Conservation (phyloP, 2,329 filamentous ascomycete genomes). For the Penicillium frequentans region DNA sequence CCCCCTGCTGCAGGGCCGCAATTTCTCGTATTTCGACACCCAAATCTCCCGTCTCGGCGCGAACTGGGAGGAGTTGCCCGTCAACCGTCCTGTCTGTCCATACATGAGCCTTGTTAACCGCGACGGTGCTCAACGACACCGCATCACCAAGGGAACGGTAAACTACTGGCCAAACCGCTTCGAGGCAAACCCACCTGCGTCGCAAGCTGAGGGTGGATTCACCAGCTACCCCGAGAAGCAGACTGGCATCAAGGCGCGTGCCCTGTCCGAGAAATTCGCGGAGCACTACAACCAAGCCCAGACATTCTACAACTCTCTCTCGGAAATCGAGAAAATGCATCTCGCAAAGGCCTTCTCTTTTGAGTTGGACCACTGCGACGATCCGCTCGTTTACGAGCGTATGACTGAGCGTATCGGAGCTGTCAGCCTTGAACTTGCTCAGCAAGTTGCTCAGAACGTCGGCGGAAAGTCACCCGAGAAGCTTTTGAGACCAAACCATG, state of each 20-base stretch:
- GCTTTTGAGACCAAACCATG: constrained; percentile 60
- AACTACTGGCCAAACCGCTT: constrained; percentile 82
- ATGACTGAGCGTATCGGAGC: constrained; percentile 68
- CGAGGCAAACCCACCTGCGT: constrained; percentile 63
- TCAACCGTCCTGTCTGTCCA: constrained; percentile 73
- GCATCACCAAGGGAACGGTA: constrained; percentile 69
- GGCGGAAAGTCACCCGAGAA: constrained; percentile 63
- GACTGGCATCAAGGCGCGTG: constrained; percentile 67
- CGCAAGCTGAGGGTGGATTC: constrained; percentile 64
- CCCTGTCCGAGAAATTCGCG: constrained; percentile 45
- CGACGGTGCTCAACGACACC: constrained; percentile 71
- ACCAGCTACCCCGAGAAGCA: constrained; percentile 66
- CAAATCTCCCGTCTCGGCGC: constrained; percentile 67
- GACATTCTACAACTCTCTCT: constrained; percentile 39
- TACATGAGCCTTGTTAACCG: constrained; percentile 76
- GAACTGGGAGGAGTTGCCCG: constrained; percentile 76
- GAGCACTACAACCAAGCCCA: constrained; percentile 41
- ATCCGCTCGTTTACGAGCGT: constrained; percentile 73
- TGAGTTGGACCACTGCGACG: constrained; percentile 61
- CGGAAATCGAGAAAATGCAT: constrained; percentile 36
- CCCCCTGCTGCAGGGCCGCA: constrained; percentile 71
- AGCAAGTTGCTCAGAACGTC: constrained; percentile 68
- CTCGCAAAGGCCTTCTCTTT: constrained; percentile 39
- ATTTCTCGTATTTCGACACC: constrained; percentile 57
- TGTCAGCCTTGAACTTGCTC: constrained; percentile 69